These are phyloP conservation scores for Spathaspora passalidarum DNA, from an alignment of 805 yeast genomes.

Conservation along the genomic window DNA sequence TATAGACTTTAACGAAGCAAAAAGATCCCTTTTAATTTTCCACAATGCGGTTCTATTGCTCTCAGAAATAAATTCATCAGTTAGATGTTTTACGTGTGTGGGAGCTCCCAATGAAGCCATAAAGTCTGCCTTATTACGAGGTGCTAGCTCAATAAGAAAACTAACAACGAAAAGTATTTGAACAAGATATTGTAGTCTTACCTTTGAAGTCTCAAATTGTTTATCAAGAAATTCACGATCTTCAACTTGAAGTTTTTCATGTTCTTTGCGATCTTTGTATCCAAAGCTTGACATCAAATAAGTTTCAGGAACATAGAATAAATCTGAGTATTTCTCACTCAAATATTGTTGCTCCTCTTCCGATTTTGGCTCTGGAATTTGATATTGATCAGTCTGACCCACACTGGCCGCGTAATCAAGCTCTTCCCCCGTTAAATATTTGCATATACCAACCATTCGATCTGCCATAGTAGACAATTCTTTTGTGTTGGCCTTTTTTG, in stretches of 20 bases:
- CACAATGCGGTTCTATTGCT: conserved; percentile 11
- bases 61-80: conserved; percentile 23
- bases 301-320: conserved; percentile 32
- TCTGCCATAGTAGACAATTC: conserved; percentile 20
- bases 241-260: conserved; percentile 15
- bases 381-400: conserved; percentile 16
- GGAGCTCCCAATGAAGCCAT: conserved; percentile 23
- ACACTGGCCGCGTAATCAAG: conserved; percentile 13
- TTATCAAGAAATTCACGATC: conserved; percentile 24
- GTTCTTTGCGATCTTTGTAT: conserved; percentile 12
- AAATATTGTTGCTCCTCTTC: conserved; percentile 15
- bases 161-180: conserved; percentile 21
- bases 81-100: conserved; percentile 31
- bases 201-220: conserved; percentile 18
- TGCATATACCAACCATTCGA: conserved; percentile 24
- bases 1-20: conserved; percentile 16
- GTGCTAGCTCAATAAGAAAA: conserved; percentile 28
- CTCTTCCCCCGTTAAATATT: conserved; percentile 31
- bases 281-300: conserved; percentile 33
- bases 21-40: conserved; percentile 26
- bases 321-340: conserved; percentile 15
- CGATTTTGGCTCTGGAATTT: conserved; percentile 13
- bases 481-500: conserved; percentile 19
- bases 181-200: conserved; percentile 6
- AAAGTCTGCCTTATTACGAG: conserved; percentile 19